Percentiles rank a stretch among this genome's conserved stretches.
Evolutionary conservation across 2,329 filamentous ascomycete genomes (phyloP).

Genomic region (Exophiala viscosa): DNA sequence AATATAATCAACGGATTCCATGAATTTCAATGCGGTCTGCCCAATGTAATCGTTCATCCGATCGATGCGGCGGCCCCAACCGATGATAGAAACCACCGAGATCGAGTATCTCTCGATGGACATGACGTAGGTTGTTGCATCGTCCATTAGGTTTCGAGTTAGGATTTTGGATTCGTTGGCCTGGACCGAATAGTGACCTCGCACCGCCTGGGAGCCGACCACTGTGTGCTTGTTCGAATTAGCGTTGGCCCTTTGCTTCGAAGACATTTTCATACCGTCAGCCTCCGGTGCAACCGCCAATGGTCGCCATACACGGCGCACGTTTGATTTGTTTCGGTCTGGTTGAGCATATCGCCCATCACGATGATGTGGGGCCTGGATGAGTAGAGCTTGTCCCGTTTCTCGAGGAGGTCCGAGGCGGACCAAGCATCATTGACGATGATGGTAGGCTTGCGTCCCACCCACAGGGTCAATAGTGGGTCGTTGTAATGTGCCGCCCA

Average conservation of each 20-base stretch:
- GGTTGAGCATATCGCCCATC: constrained; percentile 31
- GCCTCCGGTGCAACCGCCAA: constrained; percentile 43
- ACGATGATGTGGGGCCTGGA: constrained; percentile 29
- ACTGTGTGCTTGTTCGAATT: constrained; percentile 47
- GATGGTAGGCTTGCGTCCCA: constrained; percentile 33
- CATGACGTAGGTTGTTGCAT: constrained; percentile 35
- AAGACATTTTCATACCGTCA: constrained; percentile 34
- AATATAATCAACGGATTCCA: constrained; percentile 20
- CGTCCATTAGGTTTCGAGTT: constrained; percentile 38
- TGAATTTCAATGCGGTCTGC: constrained; percentile 15
- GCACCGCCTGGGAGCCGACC: constrained; percentile 54
- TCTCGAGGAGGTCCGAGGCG: constrained; percentile 30
- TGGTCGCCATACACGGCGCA: constrained; percentile 39
- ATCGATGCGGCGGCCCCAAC: constrained; percentile 16
- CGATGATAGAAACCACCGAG: constrained; percentile 30
- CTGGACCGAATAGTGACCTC: constrained; percentile 51
- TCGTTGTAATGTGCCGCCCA: constrained; percentile 48
- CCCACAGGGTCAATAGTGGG: constrained; percentile 55
- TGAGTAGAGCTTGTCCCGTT: constrained; percentile 32
- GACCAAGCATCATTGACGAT: background rate
- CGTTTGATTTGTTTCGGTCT: constrained; percentile 42
- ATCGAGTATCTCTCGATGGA: constrained; percentile 40
- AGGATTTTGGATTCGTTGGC: constrained; percentile 56
- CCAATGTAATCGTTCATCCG: constrained; percentile 37
- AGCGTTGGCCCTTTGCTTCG: too few relatives aligned